Evolutionary conservation across 306 rosid species (phyloP).

Genomic region (Fragaria vesca): DNA sequence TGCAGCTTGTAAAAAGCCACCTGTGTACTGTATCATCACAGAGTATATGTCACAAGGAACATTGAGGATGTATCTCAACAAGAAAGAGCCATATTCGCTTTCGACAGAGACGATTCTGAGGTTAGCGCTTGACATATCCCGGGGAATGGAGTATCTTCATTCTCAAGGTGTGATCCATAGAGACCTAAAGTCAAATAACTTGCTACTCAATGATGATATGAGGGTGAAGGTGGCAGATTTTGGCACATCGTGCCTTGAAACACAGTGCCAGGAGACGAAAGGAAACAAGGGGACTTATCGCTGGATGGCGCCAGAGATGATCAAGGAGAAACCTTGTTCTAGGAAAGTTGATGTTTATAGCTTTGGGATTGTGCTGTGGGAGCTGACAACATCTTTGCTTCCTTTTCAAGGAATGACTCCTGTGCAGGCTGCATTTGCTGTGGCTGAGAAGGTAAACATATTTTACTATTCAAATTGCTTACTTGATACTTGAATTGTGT

Average conservation of each 20-base stretch:
- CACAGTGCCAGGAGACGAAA: conserved; percentile 80
- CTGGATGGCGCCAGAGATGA: conserved; percentile 99
- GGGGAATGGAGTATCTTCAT: conserved; percentile 98
- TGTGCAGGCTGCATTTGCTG: conserved; percentile 98
- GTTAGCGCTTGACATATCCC: conserved; percentile 91
- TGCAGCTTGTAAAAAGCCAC: conserved; percentile 98
- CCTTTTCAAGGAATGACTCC: conserved; percentile 99
- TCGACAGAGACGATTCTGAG: conserved; percentile 83
- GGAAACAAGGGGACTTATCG: conserved; percentile 98
- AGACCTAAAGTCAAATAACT: conserved; percentile 85
- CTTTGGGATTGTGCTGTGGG: conserved; percentile 97
- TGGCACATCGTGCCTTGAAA: conserved; percentile 94
- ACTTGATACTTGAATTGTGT: neutral
- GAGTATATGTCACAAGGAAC: conserved; percentile 99
- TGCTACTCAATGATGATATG: conserved; percentile 96
- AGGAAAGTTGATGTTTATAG: conserved; percentile 95
- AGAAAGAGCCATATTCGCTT: conserved; percentile 95
- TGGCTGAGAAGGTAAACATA: conserved; percentile 76
- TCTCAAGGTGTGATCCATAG: conserved; percentile 97
- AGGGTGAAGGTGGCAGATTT: conserved; percentile 98
- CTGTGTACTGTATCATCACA: conserved; percentile 91
- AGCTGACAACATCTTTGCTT: conserved; percentile 85
- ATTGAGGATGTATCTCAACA: conserved; percentile 94
- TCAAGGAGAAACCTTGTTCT: conserved; percentile 79
- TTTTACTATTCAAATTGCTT: conserved; percentile 6